Conservation (phyloP, 2,329 filamentous ascomycete species). For the Byssothecium circinans region DNA sequence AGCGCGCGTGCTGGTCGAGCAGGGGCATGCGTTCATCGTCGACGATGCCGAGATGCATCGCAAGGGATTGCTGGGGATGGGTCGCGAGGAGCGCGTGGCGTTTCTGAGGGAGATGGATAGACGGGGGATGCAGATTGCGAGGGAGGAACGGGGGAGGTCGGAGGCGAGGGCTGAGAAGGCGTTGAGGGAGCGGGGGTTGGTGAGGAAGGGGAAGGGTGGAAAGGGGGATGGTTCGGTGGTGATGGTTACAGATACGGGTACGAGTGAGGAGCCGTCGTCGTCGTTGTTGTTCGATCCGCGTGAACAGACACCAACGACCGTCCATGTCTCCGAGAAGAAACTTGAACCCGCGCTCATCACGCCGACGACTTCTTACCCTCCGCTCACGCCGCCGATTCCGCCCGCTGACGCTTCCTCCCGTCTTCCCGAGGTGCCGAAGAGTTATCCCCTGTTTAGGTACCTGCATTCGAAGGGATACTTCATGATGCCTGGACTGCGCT, state of each 20-base stretch:
- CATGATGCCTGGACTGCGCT: constrained; percentile 87
- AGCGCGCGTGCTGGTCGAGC: constrained; percentile 76
- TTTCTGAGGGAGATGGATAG: constrained; percentile 62
- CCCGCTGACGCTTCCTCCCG: constrained; percentile 17
- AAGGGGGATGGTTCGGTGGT: neutral
- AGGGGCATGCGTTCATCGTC: constrained; percentile 74
- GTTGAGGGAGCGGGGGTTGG: constrained; percentile 52
- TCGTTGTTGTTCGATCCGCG: too few species aligned
- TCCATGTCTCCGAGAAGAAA: constrained; percentile 12
- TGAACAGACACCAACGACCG: constrained; percentile 10
- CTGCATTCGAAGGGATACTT: constrained; percentile 80
- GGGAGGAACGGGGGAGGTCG: constrained; percentile 50
- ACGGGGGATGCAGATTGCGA: constrained; percentile 57
- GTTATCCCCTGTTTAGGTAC: constrained; percentile 76
- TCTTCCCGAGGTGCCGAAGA: constrained; percentile 41
- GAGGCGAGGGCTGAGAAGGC: constrained; percentile 54
- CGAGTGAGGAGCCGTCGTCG: too few species aligned
- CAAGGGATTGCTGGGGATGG: constrained; percentile 61
- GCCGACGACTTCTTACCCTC: constrained; percentile 49
- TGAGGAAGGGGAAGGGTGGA: constrained; percentile 14
- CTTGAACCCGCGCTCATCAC: constrained; percentile 44
- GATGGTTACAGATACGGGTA: neutral
- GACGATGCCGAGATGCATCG: constrained; percentile 76
- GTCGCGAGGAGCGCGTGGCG: constrained; percentile 59
- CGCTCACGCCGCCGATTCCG: constrained; percentile 28